Conservation (phyloP, 2,329 filamentous ascomycete species). For the Parastagonospora avenae region DNA sequence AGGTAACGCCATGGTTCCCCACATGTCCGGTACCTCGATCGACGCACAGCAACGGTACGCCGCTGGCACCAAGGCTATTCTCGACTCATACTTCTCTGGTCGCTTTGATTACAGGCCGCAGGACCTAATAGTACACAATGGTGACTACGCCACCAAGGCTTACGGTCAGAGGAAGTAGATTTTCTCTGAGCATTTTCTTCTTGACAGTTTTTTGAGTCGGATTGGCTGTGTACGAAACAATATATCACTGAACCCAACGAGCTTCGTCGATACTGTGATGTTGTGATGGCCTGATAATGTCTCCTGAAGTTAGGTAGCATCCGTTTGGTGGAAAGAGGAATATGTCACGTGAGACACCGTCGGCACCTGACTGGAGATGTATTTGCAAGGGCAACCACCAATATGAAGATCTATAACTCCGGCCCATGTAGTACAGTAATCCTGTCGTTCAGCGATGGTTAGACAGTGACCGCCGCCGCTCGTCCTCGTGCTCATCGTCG, state of each 20-base stretch:
- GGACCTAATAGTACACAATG: slow-evolving; percentile 87
- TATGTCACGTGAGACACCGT: background rate
- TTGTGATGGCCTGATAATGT: background rate
- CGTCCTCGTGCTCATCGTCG: slow-evolving; percentile 60
- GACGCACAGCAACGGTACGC: slow-evolving; percentile 88
- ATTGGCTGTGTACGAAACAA: slow-evolving; percentile 29
- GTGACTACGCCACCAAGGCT: slow-evolving; percentile 93
- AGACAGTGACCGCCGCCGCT: slow-evolving; percentile 25
- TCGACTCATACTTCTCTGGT: slow-evolving; percentile 88
- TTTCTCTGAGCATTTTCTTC: slow-evolving; percentile 21
- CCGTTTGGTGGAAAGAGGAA: too few relatives aligned
- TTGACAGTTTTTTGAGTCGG: slow-evolving; percentile 13
- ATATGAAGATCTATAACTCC: background rate
- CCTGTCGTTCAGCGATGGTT: slow-evolving; percentile 8
- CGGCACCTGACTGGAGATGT: background rate
- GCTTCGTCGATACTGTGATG: background rate
- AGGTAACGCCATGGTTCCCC: slow-evolving; percentile 97
- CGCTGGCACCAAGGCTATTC: slow-evolving; percentile 83
- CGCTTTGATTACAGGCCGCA: slow-evolving; percentile 85
- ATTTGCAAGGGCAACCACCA: background rate
- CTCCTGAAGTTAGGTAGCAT: too few relatives aligned
- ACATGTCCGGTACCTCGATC: slow-evolving; percentile 99
- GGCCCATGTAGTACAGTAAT: background rate
- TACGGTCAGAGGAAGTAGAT: slow-evolving; percentile 74
- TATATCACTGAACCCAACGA: slow-evolving; percentile 20